phyloP scores from a whole-genome alignment of 1,284 basidiomycete genomes.

The Ganoderma multipileum region DNA sequence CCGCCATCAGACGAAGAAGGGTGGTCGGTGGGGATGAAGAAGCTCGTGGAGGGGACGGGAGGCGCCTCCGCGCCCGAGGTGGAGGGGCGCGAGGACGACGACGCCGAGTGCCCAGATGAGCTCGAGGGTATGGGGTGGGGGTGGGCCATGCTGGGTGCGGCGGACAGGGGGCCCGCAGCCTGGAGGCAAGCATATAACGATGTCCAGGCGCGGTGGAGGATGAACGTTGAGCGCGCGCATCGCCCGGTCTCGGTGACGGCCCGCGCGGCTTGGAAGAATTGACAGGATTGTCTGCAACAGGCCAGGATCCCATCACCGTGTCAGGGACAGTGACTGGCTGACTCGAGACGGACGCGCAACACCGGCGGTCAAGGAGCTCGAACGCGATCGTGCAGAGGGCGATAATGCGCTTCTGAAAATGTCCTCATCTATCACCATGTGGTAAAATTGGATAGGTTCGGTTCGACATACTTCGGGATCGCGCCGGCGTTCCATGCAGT shows the following conservation, averaged over 20 bases:
- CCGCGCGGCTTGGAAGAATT: neutral
- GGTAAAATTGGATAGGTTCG: constrained; percentile 2
- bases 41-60: constrained; percentile 33
- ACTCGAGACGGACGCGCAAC: constrained; percentile 4
- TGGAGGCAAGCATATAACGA: constrained; percentile 3
- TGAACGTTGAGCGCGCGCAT: constrained; percentile 2
- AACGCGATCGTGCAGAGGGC: neutral
- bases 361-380: constrained; percentile 6
- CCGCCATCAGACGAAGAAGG: neutral
- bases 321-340: constrained; percentile 10
- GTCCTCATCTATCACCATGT: constrained; percentile 8
- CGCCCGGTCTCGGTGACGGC: constrained; percentile 8
- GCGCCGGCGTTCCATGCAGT: neutral
- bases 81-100: constrained; percentile 11
- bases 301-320: constrained; percentile 2
- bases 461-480: neutral
- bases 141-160: constrained; percentile 13
- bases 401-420: neutral
- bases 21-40: constrained; percentile 34
- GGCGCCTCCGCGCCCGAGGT: constrained; percentile 7
- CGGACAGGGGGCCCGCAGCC: neutral
- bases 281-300: neutral
- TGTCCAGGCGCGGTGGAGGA: neutral
- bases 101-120: constrained; percentile 7
- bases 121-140: constrained; percentile 6